Conservation (phyloP, 2,329 filamentous ascomycete genomes). For the Tolypocladium pustulatum region DNA sequence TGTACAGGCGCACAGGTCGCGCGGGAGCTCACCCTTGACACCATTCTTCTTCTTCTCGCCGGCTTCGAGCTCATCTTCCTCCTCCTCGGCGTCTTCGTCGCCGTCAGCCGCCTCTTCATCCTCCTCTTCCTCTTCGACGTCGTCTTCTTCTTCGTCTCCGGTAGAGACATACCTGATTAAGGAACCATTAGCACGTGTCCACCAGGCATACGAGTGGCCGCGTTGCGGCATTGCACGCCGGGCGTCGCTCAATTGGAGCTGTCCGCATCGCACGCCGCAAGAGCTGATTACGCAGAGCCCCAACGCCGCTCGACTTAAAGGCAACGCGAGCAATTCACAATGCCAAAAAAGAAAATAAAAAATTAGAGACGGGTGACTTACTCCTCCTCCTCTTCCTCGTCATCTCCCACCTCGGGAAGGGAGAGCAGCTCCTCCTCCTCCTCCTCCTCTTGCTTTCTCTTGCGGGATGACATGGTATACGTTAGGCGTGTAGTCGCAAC, state of each 20-base stretch:
- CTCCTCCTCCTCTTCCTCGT: conserved; percentile 45
- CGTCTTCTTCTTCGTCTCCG: conserved; percentile 30
- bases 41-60: conserved; percentile 17
- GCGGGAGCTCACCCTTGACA: conserved; percentile 20
- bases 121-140: conserved; percentile 27
- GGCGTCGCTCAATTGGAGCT: not conserved
- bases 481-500: not conserved
- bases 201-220: not conserved
- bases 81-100: conserved; percentile 24
- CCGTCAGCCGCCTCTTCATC: conserved; percentile 26
- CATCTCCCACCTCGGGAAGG: conserved; percentile 39
- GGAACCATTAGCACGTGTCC: conserved; percentile 2
- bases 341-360: not conserved
- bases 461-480: conserved; percentile 35
- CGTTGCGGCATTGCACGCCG: not conserved
- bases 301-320: not conserved
- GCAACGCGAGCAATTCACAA: not conserved
- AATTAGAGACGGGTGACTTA: conserved; percentile 31
- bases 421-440: conserved; percentile 51
- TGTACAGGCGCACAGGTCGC: not conserved
- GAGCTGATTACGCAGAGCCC: not conserved
- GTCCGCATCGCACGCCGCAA: not conserved
- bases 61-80: conserved; percentile 16
- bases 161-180: conserved; percentile 21
- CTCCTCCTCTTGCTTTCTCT: conserved; percentile 49